Percentiles rank a stretch among this genome's conserved stretches.
phyloP scores from a whole-genome alignment of 2,329 filamentous ascomycete species.

The Phialophora tarda region DNA sequence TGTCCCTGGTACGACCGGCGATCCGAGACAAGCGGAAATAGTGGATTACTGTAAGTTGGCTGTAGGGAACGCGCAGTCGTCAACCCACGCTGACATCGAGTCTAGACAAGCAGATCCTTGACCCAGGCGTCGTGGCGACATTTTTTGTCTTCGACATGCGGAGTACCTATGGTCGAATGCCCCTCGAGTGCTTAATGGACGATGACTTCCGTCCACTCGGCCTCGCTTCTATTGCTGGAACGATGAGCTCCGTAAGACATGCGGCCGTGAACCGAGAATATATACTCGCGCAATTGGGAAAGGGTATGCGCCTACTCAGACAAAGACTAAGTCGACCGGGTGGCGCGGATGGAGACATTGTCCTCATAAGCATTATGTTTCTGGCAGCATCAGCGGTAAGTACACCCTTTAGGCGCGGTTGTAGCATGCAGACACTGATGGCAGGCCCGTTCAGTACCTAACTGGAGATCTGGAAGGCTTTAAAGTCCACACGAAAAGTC shows the following conservation, averaged over 20 bases:
- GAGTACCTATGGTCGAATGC: conserved; percentile 6
- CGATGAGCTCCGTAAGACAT: conserved; percentile 8
- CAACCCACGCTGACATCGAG: not conserved
- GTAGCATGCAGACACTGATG: not conserved
- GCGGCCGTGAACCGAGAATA: conserved; percentile 7
- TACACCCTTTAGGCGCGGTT: not conserved
- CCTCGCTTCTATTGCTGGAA: conserved; percentile 5
- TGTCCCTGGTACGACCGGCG: conserved; percentile 4
- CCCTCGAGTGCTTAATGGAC: conserved; percentile 6
- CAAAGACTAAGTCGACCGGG: conserved; percentile 2
- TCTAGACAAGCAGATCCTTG: conserved; percentile 8
- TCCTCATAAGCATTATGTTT: conserved; percentile 2
- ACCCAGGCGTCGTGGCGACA: conserved; percentile 8
- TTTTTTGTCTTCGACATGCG: conserved; percentile 13
- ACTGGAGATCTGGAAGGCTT: not conserved
- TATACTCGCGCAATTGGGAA: conserved; percentile 3
- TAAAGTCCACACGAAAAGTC: not conserved
- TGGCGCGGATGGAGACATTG: conserved; percentile 5
- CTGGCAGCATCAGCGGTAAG: not conserved
- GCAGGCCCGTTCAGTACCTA: not conserved
- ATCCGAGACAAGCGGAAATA: conserved; percentile 4
- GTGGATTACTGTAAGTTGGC: conserved; percentile 6
- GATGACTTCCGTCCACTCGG: conserved; percentile 8
- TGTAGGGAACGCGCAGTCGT: not conserved
- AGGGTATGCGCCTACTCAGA: conserved; percentile 9